Evolutionary conservation across 73 alveolate genomes (phyloP), one percentile per base, ranked within the genome.

Genomic region (Paramecium octaurelia): DNA sequence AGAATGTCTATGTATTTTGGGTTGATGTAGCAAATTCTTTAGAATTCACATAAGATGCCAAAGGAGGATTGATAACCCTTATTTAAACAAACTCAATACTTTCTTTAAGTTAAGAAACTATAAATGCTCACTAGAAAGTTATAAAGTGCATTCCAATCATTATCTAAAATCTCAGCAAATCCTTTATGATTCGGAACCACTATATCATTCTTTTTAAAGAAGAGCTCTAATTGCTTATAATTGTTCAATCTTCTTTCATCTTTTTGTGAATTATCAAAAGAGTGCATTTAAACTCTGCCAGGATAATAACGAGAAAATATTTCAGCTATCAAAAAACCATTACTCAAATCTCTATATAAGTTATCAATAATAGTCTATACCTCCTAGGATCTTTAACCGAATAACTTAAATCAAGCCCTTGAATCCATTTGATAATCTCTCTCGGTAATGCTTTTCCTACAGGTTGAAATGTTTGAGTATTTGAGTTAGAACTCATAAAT

Each of bases 291-390:
- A 7, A 95, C 93, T 73, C 92, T 95, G 5, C 92, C 95, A 20
- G 99, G 99, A 95, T 95, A 96, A 86, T 97, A 97, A 23, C 99
- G 93, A 18, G 98, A 96, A 83, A 97, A 94, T 77, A 97, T 97
- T 92, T 97, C 98, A 48, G 99, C 99, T 3, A 97, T 95, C 64
- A 97, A 88, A 95, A 97, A 97, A 6, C 99, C 99, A 94, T 97
- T 97, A 46, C 95, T 95, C 71, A 97, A 95, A 70, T 89, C 94
- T 44, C 94, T 87, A 18, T 35, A 20, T 27, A 48, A 86, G 38
- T 86, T 21, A n/a, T 58, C 5, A 58, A 59, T 27, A 10, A 9
- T 6, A 86, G 40, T 23, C 40, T 31, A 48, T 92, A 93, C 96
- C 94, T 92, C 92, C 95, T 95, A 20, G 96, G 95, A 92, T 97